Evolutionary conservation across 176 grass and related monocot species (phyloP), one percentile per base, ranked within the genome.

Genomic region (Areca catechu): DNA sequence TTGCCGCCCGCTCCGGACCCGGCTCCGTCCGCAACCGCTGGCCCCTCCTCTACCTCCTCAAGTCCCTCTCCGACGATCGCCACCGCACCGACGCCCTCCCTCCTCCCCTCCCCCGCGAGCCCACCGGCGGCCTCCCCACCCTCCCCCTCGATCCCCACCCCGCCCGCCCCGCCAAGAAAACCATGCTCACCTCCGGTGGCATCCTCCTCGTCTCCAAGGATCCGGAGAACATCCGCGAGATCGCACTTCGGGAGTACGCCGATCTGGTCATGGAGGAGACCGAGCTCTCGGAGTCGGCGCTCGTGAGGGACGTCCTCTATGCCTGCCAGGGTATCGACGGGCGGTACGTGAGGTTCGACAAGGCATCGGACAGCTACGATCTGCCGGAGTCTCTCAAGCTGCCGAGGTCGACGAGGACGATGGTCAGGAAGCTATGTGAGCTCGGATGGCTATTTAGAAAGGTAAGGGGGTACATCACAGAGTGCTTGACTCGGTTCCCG

Each of bases 271-370:
- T 95, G 71, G 91, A 95, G 66, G 86, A 86, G 63, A 84, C 77
- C 2, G 91, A 96, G 73, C 80, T 84, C 10, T 72, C 86, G 3
- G 91, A 96, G 60, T 88, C 86, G 2, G 83, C 86, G 48, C 80
- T 96, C 16, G 91, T 96, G 19, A 78, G 91, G 58, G 86, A 96
- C 56, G 80, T 96, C 53, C 83, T 96, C 21, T 96, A 90, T 74
- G 86, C 86, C 7, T 96, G 91, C 76, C 91, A 96, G 83, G 91
- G 83, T 53, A 96, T 96, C 5, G 83, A 96, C 65, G 91, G 91
- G 48, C 86, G 83, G 7, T 90, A 90, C 3, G 80, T 96, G 18
- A 71, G 79, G 7, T 96, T 75, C 10, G 82, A 80, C 71, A 89
- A 76, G 74, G 25, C 34, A 53, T 53, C 48, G 16, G 86, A 90